These are phyloP conservation scores for Didymella pomorum DNA, from an alignment of 2,329 filamentous ascomycete genomes.

Conservation along the genomic window DNA sequence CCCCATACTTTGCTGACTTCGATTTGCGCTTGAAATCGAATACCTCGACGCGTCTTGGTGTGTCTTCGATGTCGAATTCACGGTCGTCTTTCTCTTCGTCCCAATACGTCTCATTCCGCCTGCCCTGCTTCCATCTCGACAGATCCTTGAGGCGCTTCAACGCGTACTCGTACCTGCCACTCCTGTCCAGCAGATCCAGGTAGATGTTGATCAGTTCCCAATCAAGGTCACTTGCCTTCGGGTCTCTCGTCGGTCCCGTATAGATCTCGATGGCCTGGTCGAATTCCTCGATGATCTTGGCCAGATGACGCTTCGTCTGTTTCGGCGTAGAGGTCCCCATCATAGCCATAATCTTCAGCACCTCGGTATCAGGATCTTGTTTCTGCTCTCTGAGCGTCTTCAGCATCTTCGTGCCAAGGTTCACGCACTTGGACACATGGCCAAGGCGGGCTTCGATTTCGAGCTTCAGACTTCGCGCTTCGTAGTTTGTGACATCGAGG, in stretches of 20 bases:
- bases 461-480: slow-evolving; percentile 63
- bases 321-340: slow-evolving; percentile 62
- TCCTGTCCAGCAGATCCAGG: slow-evolving; percentile 76
- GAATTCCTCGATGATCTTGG: slow-evolving; percentile 60
- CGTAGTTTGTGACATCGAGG: slow-evolving; percentile 61
- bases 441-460: slow-evolving; percentile 62
- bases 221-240: slow-evolving; percentile 58
- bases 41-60: slow-evolving; percentile 69
- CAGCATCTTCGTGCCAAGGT: slow-evolving; percentile 61
- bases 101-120: slow-evolving; percentile 79
- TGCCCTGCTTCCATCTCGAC: slow-evolving; percentile 82
- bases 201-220: slow-evolving; percentile 92
- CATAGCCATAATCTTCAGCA: slow-evolving; percentile 65
- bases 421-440: slow-evolving; percentile 43
- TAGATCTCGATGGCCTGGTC: slow-evolving; percentile 59
- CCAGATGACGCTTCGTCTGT: slow-evolving; percentile 55
- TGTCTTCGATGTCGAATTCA: slow-evolving; percentile 83
- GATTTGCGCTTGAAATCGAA: slow-evolving; percentile 67
- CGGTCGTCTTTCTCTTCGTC: slow-evolving; percentile 78
- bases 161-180: slow-evolving; percentile 70
- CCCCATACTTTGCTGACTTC: slow-evolving; percentile 70
- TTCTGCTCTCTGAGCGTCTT: slow-evolving; percentile 58
- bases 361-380: slow-evolving; percentile 55
- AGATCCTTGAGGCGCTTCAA: slow-evolving; percentile 74
- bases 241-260: slow-evolving; percentile 53